Conservation (phyloP, 495 filamentous ascomycete genomes). For the Podospora conica region DNA sequence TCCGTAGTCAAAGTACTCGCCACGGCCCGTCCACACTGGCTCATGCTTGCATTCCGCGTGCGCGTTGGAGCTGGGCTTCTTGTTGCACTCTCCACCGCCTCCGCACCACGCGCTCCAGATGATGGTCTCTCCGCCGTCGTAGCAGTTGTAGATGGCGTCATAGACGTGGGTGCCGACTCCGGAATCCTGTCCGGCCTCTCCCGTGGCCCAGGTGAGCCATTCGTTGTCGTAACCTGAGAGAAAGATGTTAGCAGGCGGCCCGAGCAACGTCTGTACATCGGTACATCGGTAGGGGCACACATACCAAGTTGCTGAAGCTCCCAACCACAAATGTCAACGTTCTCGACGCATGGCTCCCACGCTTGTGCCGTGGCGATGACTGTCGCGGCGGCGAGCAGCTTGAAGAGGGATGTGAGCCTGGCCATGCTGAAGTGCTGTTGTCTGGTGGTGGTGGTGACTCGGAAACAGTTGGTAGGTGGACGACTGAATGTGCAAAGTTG, state of each 20-base stretch:
- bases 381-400: background rate
- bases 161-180: constrained; percentile 6
- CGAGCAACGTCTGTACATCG: background rate
- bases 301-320: constrained; percentile 9
- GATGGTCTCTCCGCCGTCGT: constrained; percentile 10
- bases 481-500: background rate
- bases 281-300: background rate
- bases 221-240: constrained; percentile 10
- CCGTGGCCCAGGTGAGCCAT: constrained; percentile 1
- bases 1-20: background rate
- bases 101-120: constrained; percentile 15
- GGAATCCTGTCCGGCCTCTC: constrained; percentile 7
- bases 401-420: constrained; percentile 1
- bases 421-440: background rate
- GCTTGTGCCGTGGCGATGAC: background rate
- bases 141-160: constrained; percentile 16
- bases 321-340: constrained; percentile 13
- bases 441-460: background rate
- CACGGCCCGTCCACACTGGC: constrained; percentile 7
- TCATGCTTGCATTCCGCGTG: constrained; percentile 12
- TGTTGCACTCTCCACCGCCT: constrained; percentile 7
- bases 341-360: background rate
- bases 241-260: too few species aligned
- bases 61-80: background rate
- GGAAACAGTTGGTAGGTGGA: background rate